Conservation (phyloP, 495 filamentous ascomycete species). For the Hypoxylon cercidicola region DNA sequence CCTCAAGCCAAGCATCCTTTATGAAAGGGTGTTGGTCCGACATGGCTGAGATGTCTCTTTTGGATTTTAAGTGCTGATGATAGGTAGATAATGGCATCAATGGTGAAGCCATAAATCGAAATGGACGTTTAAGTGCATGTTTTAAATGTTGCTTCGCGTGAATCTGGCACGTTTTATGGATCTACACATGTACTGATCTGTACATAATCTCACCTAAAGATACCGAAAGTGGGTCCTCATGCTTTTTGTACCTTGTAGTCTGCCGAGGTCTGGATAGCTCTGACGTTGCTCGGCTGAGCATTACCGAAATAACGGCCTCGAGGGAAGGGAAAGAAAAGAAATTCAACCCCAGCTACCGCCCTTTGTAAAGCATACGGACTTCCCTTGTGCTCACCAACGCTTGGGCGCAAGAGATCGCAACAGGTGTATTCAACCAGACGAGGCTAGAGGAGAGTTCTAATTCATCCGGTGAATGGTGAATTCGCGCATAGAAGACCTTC, state of each 20-base stretch:
- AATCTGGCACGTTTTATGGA: no score
- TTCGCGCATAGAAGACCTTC: slow-evolving; percentile 6
- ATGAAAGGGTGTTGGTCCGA: no score
- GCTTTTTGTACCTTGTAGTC: slow-evolving; percentile 3
- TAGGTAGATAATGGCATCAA: no score
- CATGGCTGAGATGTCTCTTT: no score
- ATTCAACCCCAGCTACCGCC: slow-evolving; percentile 9
- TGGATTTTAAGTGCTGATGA: no score
- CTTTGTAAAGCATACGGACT: slow-evolving; percentile 6
- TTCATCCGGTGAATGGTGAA: slow-evolving; percentile 12
- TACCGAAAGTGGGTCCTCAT: slow-evolving; percentile 13
- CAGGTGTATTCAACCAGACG: no score
- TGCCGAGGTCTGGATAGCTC: slow-evolving; percentile 32
- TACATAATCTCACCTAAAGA: neutral
- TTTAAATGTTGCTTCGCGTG: no score
- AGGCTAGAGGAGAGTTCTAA: neutral
- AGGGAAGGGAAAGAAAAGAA: neutral
- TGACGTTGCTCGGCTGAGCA: slow-evolving; percentile 38
- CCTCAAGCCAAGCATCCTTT: no score
- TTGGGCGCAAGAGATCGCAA: slow-evolving; percentile 6
- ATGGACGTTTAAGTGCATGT: no score
- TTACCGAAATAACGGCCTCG: slow-evolving; percentile 25
- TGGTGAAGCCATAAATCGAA: no score
- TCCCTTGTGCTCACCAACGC: slow-evolving; percentile 3
- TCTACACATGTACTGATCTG: no score